Base-by-base conservation (phyloP, 139 green algal species). In the Closterium sp. region DNA sequence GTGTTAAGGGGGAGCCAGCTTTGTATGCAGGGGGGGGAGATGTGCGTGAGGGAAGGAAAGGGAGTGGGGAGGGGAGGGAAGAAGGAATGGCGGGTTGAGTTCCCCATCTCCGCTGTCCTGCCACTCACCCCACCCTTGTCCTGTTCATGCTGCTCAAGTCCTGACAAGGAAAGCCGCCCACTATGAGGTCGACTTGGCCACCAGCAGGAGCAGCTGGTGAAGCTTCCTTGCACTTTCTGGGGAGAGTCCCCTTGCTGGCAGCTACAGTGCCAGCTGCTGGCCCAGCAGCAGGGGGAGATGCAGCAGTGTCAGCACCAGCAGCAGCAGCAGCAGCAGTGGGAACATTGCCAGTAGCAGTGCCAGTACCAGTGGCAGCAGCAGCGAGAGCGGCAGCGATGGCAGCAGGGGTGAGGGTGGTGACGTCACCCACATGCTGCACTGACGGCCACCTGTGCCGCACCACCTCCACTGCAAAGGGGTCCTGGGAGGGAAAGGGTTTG, bases 151-250 rank as follows among this genome's bases (percentile, higher is more conserved):
- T 66, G 36, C 32, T 76, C 88, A 91, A 34, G n/a, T 91, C 88
- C 36, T 91, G 88, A 69, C 88, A 91, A 88, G 88, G 88, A 87
- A 91, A 91, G 43, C 88, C 88, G 83, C 88, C 88, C 23, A 91
- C 88, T 7, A 91, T 25, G 2, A 91, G 88, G 34, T 91, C 88
- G 55, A 91, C 88, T 1, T 91, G 28, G 83, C 0, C 83, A 28
- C 8, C 30, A 86, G 30, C 30, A 4, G 83, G 7, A 32, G 25
- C 83, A 34, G 4, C n/a, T 7, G 83, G 30, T 33, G 30, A 34
- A 25, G 83, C n/a, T 34, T 34, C n/a, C 30, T 32, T 86, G 83
- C 30, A 34, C 30, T 86, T 86, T 86, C 30, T 32, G 9, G 83
- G 30, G 23, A 21, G n/a, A 21, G 4, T 2, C 12, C 25, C 55